Evolutionary conservation across 108 stramenopile genomes (phyloP), one percentile per base, ranked within the genome.

Genomic region (Mediolabrus comicus): DNA sequence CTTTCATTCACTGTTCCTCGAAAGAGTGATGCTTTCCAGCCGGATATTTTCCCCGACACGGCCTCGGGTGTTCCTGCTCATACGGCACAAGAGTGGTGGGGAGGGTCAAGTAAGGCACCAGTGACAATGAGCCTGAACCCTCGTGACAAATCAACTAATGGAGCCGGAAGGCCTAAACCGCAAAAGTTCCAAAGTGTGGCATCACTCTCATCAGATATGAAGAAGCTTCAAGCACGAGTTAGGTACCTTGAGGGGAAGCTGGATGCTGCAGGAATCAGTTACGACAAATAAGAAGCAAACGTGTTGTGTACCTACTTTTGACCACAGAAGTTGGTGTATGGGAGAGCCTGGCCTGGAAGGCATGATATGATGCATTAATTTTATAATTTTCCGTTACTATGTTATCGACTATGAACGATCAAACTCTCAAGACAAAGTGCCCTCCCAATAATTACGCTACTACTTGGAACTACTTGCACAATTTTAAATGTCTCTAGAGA

Each of bases 11-110:
- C 79, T 55, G 97, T 98, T 39, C 99, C 99, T n/a, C 85, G 99
- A 60, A 99, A 98, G 84, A 85, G 88, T 22, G 98, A 98, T 59
- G 94, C 92, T 16, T 99, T 98, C 85, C 98, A 99, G 79, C 92
- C 96, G 39, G 98, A 98, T 72, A 96, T 99, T 58, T 98, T 94
- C 85, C 99, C 99, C 33, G 92, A 96, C 55, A 74, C 88, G 39
- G 83, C 85, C 9, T 79, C 97, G 26, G 76, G 81, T 26, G 80
- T 65, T 43, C 90, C 98, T 26, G 87, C 97, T n/a, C 96, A 95
- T 72, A 79, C 94, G 7, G 96, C 87, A 22, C 94, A 90, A 16
- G 94, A 98, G 72, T 99, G 98, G 98, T 29, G 86, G 43, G 84
- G 65, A 11, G 99, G 99, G 54, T 89, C 89, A 26, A 87, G 91